Base-by-base conservation (phyloP, 495 filamentous ascomycete species). In the Elaphomyces granulatus region DNA sequence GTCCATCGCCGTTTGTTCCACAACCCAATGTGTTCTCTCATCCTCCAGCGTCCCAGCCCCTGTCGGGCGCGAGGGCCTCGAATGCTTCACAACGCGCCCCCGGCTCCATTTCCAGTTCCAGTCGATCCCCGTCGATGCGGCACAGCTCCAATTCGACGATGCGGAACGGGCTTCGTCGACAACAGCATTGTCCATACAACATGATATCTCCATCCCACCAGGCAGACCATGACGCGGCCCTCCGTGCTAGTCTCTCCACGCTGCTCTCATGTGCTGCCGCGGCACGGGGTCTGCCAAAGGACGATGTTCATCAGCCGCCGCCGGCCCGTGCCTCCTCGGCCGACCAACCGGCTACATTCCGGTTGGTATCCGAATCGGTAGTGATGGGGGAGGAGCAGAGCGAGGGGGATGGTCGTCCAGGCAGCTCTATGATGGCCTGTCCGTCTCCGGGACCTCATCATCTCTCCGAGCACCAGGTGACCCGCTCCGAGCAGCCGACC, bases 261-360 rank as follows among this genome's bases (percentile, higher is more conserved):
- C 73, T 98, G n/a, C 74, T 98, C 3, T 93, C 86, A 32, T 87
- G 83, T 53, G 90, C 84, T 1, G 87, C 88, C 1, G 87, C 86
- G 2, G 88, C 85, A 2, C 73, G 90, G 16, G 78, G 83, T 16
- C 65, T 90, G 3, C 75, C 83, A 1, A 94, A 92, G 51, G 50
- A 66, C 15, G 63, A 71, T 3, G 47, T 61, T 18, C n/a, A n/a
- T n/a, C 59, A 57, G n/a, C 49, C 53, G 1, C 15, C 47, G 19
- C 43, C 42, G 36, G 39, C 47, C 7, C 28, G 50, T 14, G 42
- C 39, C n/a, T 54, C 49, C 4, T 55, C 52, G 40, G 34, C 2
- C 40, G 30, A 64, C 53, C 46, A 75, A 50, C 58, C 78, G 33
- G 41, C 45, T 17, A 48, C 61, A 12, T 68, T 65, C 41, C 60